A percentile compares a stretch with the other conserved stretches of the same genome.
Evolutionary conservation across 352 stramenopile genomes (phyloP).

Genomic region (Phytopythium kandeliae): DNA sequence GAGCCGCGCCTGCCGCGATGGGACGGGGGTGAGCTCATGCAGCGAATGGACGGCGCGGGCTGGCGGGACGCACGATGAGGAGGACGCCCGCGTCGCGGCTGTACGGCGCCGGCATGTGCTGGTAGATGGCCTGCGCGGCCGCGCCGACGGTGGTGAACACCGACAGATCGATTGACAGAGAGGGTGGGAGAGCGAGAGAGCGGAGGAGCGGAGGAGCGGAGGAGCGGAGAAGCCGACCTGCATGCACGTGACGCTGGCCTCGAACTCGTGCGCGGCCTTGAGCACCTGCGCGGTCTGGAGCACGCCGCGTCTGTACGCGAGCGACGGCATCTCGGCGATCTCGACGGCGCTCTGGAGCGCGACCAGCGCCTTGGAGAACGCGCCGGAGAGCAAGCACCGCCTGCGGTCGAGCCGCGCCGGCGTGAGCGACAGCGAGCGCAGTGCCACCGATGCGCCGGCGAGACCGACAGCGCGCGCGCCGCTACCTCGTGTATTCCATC

Average conservation of each 20-base stretch:
- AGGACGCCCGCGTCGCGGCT: constrained; percentile 24
- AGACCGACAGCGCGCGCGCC: too few species aligned
- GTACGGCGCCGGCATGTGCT: constrained; percentile 44
- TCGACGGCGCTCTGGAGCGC: constrained; percentile 39
- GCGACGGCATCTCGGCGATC: constrained; percentile 20
- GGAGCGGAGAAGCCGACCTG: constrained; percentile 19
- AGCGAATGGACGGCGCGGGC: neutral
- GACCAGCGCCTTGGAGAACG: constrained; percentile 31
- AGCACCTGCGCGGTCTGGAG: constrained; percentile 42
- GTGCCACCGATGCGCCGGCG: too few species aligned
- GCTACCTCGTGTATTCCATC: constrained; percentile 19
- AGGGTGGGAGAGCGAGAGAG: too few species aligned
- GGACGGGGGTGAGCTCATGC: neutral
- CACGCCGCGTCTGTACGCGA: constrained; percentile 22
- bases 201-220: too few species aligned
- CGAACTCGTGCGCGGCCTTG: constrained; percentile 15
- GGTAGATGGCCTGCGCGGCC: constrained; percentile 26
- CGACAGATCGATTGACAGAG: too few species aligned
- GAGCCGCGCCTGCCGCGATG: constrained; percentile 17
- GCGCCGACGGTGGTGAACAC: neutral
- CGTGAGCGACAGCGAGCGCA: too few species aligned
- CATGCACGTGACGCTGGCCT: constrained; percentile 30
- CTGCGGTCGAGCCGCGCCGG: constrained; percentile 13
- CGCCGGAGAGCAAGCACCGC: constrained; percentile 32
- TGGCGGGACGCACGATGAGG: constrained; percentile 31